Percentiles rank a stretch among this genome's conserved stretches.
Conservation (phyloP, 2,329 filamentous ascomycete species). For the Apiospora koreana region DNA sequence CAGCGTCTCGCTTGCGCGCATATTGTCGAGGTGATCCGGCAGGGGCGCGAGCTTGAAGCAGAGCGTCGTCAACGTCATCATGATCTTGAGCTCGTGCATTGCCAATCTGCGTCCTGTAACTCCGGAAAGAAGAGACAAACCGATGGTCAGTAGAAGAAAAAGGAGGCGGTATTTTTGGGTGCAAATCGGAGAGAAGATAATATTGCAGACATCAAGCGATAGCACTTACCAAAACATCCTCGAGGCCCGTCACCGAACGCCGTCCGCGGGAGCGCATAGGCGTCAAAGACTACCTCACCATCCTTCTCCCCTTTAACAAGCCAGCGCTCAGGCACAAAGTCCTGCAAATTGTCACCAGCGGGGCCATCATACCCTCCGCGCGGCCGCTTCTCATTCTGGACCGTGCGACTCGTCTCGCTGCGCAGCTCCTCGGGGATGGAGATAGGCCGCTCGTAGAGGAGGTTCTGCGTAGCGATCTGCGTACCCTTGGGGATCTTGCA, state of each 20-base stretch:
- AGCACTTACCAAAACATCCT: constrained; percentile 23
- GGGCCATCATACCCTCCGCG: constrained; percentile 7
- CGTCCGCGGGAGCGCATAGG: constrained; percentile 16
- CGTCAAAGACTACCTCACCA: constrained; percentile 17
- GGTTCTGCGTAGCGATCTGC: background rate
- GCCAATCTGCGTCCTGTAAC: constrained; percentile 17
- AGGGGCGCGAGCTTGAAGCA: constrained; percentile 20
- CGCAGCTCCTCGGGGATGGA: background rate
- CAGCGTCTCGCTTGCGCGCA: constrained; percentile 17
- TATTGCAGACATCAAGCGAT: background rate
- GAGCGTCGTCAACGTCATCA: constrained; percentile 19
- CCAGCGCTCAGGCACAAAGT: constrained; percentile 20
- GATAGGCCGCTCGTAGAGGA: background rate
- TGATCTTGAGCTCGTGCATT: constrained; percentile 22
- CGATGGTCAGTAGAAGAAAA: background rate
- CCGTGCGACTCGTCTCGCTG: background rate
- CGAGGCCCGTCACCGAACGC: constrained; percentile 20
- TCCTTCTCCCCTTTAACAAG: constrained; percentile 14
- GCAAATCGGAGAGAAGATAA: background rate
- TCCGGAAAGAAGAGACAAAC: background rate
- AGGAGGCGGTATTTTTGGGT: too few relatives aligned
- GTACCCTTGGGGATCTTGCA: background rate
- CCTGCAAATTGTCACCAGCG: constrained; percentile 13
- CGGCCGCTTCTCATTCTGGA: background rate
- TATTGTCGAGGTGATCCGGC: constrained; percentile 18